Evolutionary conservation across 2,329 filamentous ascomycete species (phyloP).

Genomic region (Thelonectria blattea): DNA sequence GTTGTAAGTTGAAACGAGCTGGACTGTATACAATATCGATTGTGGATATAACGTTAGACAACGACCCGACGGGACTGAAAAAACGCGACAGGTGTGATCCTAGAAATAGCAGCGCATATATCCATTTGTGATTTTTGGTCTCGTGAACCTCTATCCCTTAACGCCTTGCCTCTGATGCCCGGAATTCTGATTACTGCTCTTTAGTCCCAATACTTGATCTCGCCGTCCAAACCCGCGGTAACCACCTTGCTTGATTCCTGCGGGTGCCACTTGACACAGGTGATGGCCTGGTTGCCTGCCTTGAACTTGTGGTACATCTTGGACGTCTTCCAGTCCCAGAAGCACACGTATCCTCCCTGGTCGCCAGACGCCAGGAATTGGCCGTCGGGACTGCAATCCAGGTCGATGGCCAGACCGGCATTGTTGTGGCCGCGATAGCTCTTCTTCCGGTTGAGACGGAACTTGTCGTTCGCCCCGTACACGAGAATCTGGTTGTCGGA

Average conservation of each 20-base stretch:
- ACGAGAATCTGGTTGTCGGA: constrained; percentile 97
- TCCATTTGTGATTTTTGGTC: constrained; percentile 7
- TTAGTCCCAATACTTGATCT: constrained; percentile 93
- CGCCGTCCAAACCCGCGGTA: constrained; percentile 86
- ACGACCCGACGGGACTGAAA: no score
- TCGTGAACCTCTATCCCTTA: constrained; percentile 24
- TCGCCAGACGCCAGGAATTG: constrained; percentile 90
- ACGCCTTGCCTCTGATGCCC: constrained; percentile 34
- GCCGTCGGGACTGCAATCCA: constrained; percentile 87
- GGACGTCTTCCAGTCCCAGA: constrained; percentile 99
- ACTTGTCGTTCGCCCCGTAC: constrained; percentile 92
- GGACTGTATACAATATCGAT: no score
- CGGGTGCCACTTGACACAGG: constrained; percentile 95
- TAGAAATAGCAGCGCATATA: neutral
- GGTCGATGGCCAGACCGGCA: constrained; percentile 88
- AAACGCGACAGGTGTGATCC: neutral
- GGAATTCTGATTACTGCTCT: constrained; percentile 5
- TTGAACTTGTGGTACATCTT: constrained; percentile 98
- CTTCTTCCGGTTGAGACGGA: constrained; percentile 97
- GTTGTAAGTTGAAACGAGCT: neutral
- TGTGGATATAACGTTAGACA: no score
- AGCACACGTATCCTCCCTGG: constrained; percentile 86
- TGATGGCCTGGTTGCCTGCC: constrained; percentile 80
- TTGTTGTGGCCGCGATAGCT: constrained; percentile 95
- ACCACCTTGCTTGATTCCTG: constrained; percentile 95